phyloP scores from a whole-genome alignment of 2,329 filamentous ascomycete species.

The Magnaporthiopsis rhizophila region DNA sequence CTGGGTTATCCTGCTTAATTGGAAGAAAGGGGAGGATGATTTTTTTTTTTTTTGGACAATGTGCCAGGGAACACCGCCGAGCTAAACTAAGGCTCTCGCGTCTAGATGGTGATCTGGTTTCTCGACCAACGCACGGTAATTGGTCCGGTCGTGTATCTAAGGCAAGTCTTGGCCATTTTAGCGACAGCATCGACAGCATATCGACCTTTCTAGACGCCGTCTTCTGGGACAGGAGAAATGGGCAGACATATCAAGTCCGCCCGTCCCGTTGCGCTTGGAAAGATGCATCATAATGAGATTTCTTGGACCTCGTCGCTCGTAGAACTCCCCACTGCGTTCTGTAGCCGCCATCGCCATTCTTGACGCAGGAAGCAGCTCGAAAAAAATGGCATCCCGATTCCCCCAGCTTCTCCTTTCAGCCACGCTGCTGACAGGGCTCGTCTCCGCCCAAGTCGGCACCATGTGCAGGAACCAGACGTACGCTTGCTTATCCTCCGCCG shows the following conservation, averaged over 20 bases:
- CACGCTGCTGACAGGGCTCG: not conserved
- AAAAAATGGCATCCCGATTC: not conserved
- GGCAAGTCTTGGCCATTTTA: not conserved
- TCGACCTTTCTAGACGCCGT: not conserved
- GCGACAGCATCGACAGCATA: not conserved
- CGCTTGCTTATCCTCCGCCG: not conserved
- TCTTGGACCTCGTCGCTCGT: too few species aligned
- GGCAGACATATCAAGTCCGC: not conserved
- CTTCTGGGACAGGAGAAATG: not conserved
- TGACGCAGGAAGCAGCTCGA: not conserved
- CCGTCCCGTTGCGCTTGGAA: not conserved
- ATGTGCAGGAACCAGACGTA: not conserved
- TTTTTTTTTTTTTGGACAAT: too few species aligned
- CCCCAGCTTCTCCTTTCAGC: not conserved
- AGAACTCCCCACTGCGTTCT: not conserved
- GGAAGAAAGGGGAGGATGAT: too few species aligned
- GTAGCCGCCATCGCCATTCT: too few species aligned
- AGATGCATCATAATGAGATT: too few species aligned
- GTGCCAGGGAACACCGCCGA: not conserved
- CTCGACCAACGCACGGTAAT: not conserved
- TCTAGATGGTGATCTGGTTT: not conserved
- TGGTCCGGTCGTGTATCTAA: not conserved
- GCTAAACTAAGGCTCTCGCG: not conserved
- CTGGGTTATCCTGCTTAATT: too few species aligned
- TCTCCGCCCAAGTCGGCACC: not conserved